Evolutionary conservation across 805 yeast genomes (phyloP), one percentile per base, ranked within the genome.

Genomic region (Barnettozyma vustinii): DNA sequence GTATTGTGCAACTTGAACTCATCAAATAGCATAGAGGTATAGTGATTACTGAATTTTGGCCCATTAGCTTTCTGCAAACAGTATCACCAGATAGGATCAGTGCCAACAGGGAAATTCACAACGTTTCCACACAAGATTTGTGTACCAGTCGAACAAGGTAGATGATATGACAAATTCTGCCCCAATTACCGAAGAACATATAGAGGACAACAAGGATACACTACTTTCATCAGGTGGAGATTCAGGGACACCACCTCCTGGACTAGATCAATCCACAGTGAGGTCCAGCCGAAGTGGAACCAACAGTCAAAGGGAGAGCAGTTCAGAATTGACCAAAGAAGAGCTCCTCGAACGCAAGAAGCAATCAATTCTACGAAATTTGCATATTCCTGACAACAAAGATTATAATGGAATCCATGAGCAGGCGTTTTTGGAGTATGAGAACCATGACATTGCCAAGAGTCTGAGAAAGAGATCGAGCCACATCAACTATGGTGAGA

Each of bases 311-410:
- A 23, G 48, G 13, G 48, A 45, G 18, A 37, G 42, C 41, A 30
- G 47, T 16, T 27, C 42, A 10, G 50, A 45, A 4, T 37, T 48
- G 7, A 41, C 57, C 1, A 52, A 56, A 8, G 58, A 53, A 23
- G 58, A 57, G 23, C 48, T 49, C n/a, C 37, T 48, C 5, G 56
- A 54, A 30, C 44, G 54, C 27, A 60, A 49, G 41, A 51, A 49
- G 37, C 47, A 47, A 26, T 33, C 45, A 2, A 48, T 70, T 16
- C 57, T 68, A 41, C 63, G 60, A 44, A 63, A 56, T 1, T 59
- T 71, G 33, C 58, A 60, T 43, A 71, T 71, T 26, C 68, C 73
- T 0, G 74, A 69, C 45, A 71, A 71, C 51, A 67, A 67, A 48
- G 60, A 63, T 16, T 70, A 70, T 51, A 67, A 66, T 39, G 56